Evolutionary conservation across 1,139 yeast species (phyloP), one percentile per base, ranked within the genome.

Genomic region (Scheffersomyces insectosa): DNA sequence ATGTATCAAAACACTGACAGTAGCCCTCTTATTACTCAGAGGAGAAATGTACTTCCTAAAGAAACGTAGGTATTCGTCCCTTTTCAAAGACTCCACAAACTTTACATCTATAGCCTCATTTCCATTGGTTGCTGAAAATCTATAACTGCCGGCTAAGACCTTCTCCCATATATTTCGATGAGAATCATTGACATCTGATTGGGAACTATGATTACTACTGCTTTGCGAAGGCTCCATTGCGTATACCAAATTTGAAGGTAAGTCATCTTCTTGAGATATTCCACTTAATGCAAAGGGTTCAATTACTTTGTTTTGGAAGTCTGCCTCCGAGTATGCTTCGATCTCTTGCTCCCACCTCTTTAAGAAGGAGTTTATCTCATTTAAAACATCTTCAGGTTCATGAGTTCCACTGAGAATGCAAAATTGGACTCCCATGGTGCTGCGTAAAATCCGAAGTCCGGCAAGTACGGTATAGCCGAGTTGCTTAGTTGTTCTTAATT

Each of bases 341-440:
- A 62, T 12, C 55, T 46, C 25, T 47, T 52, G 2, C 40, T 66
- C 75, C 65, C 80, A 68, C 30, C 65, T 65, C 12, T 50, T 34
- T 0, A 83, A 48, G 43, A 74, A 77, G 16, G 68, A 72, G 39
- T 82, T 78, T 28, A 84, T 69, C 40, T 72, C 71, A 1, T 48
- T 46, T 25, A 72, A 70, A 27, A 83, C 49, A 5, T 63, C 63
- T 10, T 52, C 50, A 0, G 78, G 68, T 0, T 65, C 49, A 45
- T 62, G 65, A 0, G 62, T 63, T 12, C 74, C 70, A 51, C 85
- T 80, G 70, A 77, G 70, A 0, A 83, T 60, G 4, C 79, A 70
- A 6, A 85, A 60, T 49, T 77, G 82, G 2, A 81, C 42, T 0
- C 91, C 91, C n/a, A 77, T 56, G 0, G 81, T 73, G 14, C 71